Percentiles rank a stretch among this genome's conserved stretches.
Evolutionary conservation across 1,139 yeast species (phyloP).

Genomic region (Sugiyamaella paludigena): DNA sequence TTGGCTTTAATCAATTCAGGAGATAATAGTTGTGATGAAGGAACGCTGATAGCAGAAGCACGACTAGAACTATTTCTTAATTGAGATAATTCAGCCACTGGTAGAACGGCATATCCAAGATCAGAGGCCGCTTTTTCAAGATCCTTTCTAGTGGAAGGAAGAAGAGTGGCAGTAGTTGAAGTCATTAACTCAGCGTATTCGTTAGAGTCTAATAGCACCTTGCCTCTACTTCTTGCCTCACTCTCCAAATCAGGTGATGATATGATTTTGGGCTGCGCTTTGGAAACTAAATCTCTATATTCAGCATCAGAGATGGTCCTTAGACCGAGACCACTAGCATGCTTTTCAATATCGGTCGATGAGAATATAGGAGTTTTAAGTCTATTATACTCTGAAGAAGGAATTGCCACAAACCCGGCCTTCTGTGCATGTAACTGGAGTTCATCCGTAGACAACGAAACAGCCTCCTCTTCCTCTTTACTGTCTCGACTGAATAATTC

Average conservation of each 20-base stretch:
- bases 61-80: constrained; percentile 22
- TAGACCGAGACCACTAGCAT: constrained; percentile 39
- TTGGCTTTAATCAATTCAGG: constrained; percentile 15
- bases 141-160: neutral
- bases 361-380: constrained; percentile 4
- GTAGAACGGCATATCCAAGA: constrained; percentile 15
- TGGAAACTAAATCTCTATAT: constrained; percentile 8
- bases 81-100: constrained; percentile 19
- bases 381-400: constrained; percentile 12
- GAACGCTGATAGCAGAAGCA: constrained; percentile 25
- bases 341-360: constrained; percentile 12
- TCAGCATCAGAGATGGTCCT: constrained; percentile 8
- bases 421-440: constrained; percentile 18
- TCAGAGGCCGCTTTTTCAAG: constrained; percentile 9
- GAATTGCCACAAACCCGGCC: constrained; percentile 26
- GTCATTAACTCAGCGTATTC: constrained; percentile 13
- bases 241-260: constrained; percentile 14
- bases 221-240: constrained; percentile 16
- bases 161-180: too few species aligned
- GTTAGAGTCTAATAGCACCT: constrained; percentile 12
- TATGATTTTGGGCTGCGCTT: constrained; percentile 4
- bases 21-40: neutral
- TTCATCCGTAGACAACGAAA: constrained; percentile 17
- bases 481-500: constrained; percentile 23
- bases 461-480: constrained; percentile 7